Conservation (phyloP, 2,329 filamentous ascomycete species). For the Ascosphaera pollenicola region DNA sequence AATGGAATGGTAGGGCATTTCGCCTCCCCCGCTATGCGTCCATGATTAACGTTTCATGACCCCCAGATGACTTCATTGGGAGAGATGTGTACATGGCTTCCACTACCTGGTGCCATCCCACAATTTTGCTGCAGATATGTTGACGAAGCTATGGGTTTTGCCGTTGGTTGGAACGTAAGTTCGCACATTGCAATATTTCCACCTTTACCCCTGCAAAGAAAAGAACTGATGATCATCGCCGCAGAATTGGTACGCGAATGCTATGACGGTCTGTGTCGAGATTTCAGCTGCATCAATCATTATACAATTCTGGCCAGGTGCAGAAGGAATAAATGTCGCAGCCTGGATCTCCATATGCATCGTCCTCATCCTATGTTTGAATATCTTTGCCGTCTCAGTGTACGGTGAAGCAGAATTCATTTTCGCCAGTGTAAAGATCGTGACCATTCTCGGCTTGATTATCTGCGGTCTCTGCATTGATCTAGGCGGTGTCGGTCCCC, state of each 20-base stretch:
- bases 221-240: not conserved
- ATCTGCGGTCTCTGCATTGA: conserved; percentile 33
- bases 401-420: conserved; percentile 30
- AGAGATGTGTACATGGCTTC: conserved; percentile 27
- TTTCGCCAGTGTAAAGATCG: conserved; percentile 29
- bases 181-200: conserved; percentile 57
- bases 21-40: conserved; percentile 9
- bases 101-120: conserved; percentile 26
- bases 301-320: conserved; percentile 36
- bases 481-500: conserved; percentile 37
- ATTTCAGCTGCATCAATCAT: conserved; percentile 41
- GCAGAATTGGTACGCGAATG: conserved; percentile 13
- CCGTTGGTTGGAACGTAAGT: conserved; percentile 26
- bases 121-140: conserved; percentile 20
- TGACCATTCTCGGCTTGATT: conserved; percentile 25
- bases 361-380: conserved; percentile 36
- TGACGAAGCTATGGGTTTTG: conserved; percentile 28
- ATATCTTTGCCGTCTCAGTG: conserved; percentile 31
- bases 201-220: conserved; percentile 28
- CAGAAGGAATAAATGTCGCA: conserved; percentile 13
- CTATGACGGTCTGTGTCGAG: conserved; percentile 26
- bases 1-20: conserved; percentile 11
- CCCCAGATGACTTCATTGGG: conserved; percentile 34
- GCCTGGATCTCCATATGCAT: conserved; percentile 30
- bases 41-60: conserved; percentile 25